These are phyloP conservation scores for Graphiopsis chlorocephala DNA, from an alignment of 2,329 filamentous ascomycete species.

Conservation along the genomic window DNA sequence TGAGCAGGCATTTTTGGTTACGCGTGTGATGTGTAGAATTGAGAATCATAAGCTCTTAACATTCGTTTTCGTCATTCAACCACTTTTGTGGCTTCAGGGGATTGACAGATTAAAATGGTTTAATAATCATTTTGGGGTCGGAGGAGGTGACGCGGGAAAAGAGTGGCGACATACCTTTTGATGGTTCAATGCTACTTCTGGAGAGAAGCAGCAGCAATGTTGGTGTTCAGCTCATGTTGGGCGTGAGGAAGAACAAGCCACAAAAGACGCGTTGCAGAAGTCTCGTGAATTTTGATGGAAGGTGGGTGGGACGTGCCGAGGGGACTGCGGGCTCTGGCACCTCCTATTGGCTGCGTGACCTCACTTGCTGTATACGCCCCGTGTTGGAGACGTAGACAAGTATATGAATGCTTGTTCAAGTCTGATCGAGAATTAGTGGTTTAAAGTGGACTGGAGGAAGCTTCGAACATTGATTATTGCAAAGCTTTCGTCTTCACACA, in stretches of 20 bases:
- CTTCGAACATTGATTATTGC: not conserved
- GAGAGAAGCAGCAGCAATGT: conserved; percentile 10
- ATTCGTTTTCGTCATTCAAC: conserved; percentile 50
- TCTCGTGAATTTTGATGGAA: conserved; percentile 10
- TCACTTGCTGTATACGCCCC: not conserved
- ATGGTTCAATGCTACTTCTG: conserved; percentile 8
- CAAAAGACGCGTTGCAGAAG: conserved; percentile 6
- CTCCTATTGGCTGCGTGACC: conserved; percentile 7
- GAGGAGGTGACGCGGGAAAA: not conserved
- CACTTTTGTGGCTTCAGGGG: conserved; percentile 58
- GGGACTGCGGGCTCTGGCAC: not conserved
- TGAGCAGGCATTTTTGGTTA: not conserved
- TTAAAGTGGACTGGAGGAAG: not conserved
- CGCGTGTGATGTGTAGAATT: conserved; percentile 1
- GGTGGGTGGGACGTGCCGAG: conserved; percentile 1
- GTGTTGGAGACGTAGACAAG: not conserved
- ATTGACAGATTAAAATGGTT: conserved; percentile 69
- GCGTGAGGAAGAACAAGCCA: not conserved
- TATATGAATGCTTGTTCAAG: not conserved
- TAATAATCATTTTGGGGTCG: conserved; percentile 11
- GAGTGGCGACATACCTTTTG: conserved; percentile 5
- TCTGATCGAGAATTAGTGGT: not conserved
- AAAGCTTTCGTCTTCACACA: not conserved
- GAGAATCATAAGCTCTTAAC: conserved; percentile 9
- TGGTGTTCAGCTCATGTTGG: conserved; percentile 15